Base-by-base conservation (phyloP, 2,329 filamentous ascomycete genomes). In the Xylaria polymorpha region DNA sequence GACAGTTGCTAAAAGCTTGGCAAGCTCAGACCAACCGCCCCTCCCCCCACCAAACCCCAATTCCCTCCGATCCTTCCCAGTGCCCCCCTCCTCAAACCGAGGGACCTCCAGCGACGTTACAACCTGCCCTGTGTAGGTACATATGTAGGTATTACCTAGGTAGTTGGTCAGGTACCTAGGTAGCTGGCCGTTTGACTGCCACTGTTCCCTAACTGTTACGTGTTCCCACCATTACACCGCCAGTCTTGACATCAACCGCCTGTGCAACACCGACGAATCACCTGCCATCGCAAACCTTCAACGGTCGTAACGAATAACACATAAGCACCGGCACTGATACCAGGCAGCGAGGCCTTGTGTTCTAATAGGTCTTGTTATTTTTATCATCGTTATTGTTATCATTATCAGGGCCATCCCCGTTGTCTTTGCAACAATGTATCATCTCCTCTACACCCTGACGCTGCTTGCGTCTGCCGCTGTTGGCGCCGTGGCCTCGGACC, bases 401-500 rank as follows among this genome's bases (percentile, higher is more conserved):
- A 39, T 29, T 15, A 46, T n/a, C 39, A 25, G 7, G 7, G 12
- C 9, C 18, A 20, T 5, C 32, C 35, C 37, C 57, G 43, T 20
- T 25, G 25, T 12, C 15, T 6, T 39, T 53, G 25, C 37, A 12
- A 56, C 56, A 20, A 89, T 88, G 87, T 84, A 86, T 78, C 75
- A 79, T 65, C 72, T 86, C 67, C 72, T 86, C 58, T 71, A 86
- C 67, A 81, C 81, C 53, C 76, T 88, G 44, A 84, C 84, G 71
- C 81, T 85, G 58, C 77, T 88, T 68, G 85, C 85, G 73, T 85
- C 86, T 65, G 81, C 84, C 70, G 84, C 84, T 68, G 77, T 85
- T 70, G 82, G 85, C 73, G 80, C 82, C 69, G 82, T 88, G 71
- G 85, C 88, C 59, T 79, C 81, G 68, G 88, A 91, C 74, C 88